These are phyloP conservation scores for Malus hybrid DNA, from an alignment of 331 rosid genomes.

Conservation along the genomic window DNA sequence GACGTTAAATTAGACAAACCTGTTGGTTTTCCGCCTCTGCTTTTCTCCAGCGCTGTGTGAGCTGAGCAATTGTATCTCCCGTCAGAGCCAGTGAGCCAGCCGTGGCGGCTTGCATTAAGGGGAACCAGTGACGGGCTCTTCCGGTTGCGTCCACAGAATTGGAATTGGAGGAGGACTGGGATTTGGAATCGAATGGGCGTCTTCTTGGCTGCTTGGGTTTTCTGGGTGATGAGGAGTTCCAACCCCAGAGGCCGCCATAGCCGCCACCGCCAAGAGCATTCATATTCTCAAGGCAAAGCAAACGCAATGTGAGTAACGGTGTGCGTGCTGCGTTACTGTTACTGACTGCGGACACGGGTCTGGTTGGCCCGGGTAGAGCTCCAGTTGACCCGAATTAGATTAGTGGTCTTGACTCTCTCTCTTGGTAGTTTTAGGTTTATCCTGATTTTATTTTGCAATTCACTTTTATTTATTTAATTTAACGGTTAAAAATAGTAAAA, in stretches of 20 bases:
- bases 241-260: conserved; percentile 54
- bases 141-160: conserved; percentile 34
- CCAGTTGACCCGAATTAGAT: neutral
- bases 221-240: conserved; percentile 34
- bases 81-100: conserved; percentile 74
- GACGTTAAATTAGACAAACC: conserved; percentile 20
- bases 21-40: conserved; percentile 19
- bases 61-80: conserved; percentile 92
- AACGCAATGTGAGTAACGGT: neutral
- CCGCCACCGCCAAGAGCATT: conserved; percentile 44
- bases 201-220: conserved; percentile 28
- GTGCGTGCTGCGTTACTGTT: neutral
- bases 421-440: too few relatives aligned
- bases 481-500: too few relatives aligned
- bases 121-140: conserved; percentile 49
- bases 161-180: conserved; percentile 31
- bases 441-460: too few relatives aligned
- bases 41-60: conserved; percentile 47
- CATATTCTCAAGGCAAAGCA: conserved; percentile 17
- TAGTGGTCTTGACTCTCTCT: neutral
- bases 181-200: conserved; percentile 23
- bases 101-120: conserved; percentile 65
- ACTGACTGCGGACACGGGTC: neutral
- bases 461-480: too few relatives aligned
- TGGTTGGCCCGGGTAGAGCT: neutral